A percentile compares a stretch with the other conserved stretches of the same genome.
These are phyloP conservation scores for Umbelopsis isabellina DNA, from an alignment of 192 early-diverging fungal species.

Conservation along the genomic window DNA sequence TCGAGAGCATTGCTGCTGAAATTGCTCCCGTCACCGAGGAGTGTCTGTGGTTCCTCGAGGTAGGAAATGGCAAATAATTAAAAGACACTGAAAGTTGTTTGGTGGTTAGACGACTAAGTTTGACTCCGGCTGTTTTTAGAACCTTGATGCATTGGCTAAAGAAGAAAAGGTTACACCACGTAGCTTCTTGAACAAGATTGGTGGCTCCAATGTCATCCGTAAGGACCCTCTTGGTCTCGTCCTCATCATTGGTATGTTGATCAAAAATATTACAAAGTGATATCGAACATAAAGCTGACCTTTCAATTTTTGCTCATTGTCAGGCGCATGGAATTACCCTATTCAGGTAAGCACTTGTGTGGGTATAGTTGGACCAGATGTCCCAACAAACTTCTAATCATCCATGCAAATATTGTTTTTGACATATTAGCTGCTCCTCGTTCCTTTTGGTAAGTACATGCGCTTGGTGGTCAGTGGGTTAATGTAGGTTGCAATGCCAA, in stretches of 20 bases:
- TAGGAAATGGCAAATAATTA: background rate
- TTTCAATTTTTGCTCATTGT: background rate
- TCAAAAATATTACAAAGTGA: too few species aligned
- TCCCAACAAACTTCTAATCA: background rate
- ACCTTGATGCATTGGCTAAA: conserved; percentile 62
- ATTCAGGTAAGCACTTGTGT: conserved; percentile 36
- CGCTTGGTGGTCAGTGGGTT: background rate
- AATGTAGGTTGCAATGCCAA: background rate
- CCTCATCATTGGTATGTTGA: conserved; percentile 65
- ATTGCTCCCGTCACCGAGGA: conserved; percentile 53
- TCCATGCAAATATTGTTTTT: background rate
- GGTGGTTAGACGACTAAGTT: too few species aligned
- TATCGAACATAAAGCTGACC: background rate
- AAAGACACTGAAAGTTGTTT: background rate
- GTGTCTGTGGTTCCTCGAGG: conserved; percentile 42
- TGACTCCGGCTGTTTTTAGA: conserved; percentile 39
- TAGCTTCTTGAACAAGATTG: conserved; percentile 41
- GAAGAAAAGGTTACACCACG: conserved; percentile 47
- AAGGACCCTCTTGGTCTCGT: conserved; percentile 81
- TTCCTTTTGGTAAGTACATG: conserved; percentile 27
- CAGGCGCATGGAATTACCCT: conserved; percentile 60
- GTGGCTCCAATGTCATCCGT: conserved; percentile 56
- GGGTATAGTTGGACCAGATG: too few species aligned
- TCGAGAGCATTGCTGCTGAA: conserved; percentile 61
- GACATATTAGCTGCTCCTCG: conserved; percentile 15